These are phyloP conservation scores for Suillus brevipes DNA, from an alignment of 768 basidiomycete species.

Conservation along the genomic window DNA sequence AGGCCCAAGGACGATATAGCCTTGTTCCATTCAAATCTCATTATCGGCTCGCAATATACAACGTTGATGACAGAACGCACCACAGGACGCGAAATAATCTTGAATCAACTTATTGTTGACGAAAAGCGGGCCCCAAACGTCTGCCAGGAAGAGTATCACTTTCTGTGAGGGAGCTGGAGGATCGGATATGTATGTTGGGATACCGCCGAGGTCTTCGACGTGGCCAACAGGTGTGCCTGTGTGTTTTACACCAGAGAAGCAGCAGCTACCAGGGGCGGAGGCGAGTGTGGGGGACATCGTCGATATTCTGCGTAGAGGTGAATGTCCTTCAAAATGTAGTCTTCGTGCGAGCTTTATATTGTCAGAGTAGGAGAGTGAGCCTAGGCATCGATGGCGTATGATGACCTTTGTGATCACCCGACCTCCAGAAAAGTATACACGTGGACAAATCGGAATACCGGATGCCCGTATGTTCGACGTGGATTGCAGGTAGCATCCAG, in stretches of 20 bases:
- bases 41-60: background rate
- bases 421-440: background rate
- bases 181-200: conserved; percentile 53
- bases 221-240: conserved; percentile 45
- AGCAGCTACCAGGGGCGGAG: conserved; percentile 45
- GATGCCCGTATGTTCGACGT: background rate
- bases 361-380: background rate
- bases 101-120: conserved; percentile 58
- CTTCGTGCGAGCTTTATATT: background rate
- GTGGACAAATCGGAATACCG: background rate
- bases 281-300: conserved; percentile 31
- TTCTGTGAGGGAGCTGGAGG: conserved; percentile 37
- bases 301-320: background rate
- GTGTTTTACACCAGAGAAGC: conserved; percentile 48
- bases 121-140: conserved; percentile 55
- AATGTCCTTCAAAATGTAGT: background rate
- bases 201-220: conserved; percentile 41
- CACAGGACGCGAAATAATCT: conserved; percentile 62
- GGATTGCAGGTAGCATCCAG: background rate
- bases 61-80: conserved; percentile 32
- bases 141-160: conserved; percentile 55
- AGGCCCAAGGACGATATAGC: conserved; percentile 55
- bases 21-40: conserved; percentile 29
- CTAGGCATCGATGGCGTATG: background rate
- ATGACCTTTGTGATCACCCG: background rate